Base-by-base conservation (phyloP, 1,139 yeast species). In the Scheffersomyces parashehatae region DNA sequence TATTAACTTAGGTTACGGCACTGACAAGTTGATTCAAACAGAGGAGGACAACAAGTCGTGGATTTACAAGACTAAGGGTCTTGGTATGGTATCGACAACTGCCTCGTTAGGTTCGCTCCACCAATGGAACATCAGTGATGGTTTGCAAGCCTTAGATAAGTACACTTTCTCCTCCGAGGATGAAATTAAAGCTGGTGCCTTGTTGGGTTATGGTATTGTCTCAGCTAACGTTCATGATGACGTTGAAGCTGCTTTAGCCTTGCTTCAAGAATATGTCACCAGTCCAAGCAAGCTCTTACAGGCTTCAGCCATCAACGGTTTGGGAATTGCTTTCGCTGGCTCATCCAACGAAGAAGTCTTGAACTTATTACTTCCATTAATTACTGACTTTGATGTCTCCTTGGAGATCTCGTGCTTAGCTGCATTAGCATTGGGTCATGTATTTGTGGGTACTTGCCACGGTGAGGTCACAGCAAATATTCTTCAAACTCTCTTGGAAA, bases 271-370 rank as follows among this genome's bases (percentile, higher is more conserved):
- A 52, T 88, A 87, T 58, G 85, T 91, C 35, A 55, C 58, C 43
- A 77, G 68, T 45, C 67, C 75, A 13, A 68, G 66, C 48, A 75
- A 75, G 49, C 72, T 81, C 43, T 73, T 87, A 57, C 85, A 88
- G 50, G 75, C 89, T 11, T 81, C 97, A 10, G 91, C 98, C 3
- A 86, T 93, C 43, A 79, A 86, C 48, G 98, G 99, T 52, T 75
- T 95, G 47, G 98, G 98, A 41, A 79, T 95, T 54, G 95, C 99
- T 1, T 95, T 88, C 67, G 95, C 98, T 6, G 99, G 99, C 8
- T 85, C 97, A 34, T 83, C 88, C 49, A 86, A 93, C 59, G 93
- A 85, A 59, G 96, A 88, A 52, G 83, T 93, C 20, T 73, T 86
- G 55, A 85, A 83, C 46, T 70, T 90, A 50, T 74, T 93, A 47